A percentile compares a stretch with the other conserved stretches of the same genome.
Conservation (phyloP, 164 flowering plant species). For the Akebia trifoliata region DNA sequence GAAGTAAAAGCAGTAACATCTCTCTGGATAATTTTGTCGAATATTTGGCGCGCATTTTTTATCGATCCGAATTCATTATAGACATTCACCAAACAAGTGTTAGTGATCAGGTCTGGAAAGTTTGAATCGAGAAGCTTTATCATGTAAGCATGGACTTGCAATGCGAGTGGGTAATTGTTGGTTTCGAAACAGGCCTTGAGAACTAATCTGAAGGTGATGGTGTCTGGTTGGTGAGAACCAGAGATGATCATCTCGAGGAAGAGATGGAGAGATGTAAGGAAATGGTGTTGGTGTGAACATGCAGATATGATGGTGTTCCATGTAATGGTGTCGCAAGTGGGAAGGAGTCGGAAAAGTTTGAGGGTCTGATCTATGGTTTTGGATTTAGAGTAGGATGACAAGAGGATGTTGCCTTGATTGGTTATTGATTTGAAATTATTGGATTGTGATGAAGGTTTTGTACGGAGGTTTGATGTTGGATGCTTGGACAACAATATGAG, state of each 20-base stretch:
- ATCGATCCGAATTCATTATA: constrained; percentile 14
- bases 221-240: constrained; percentile 11
- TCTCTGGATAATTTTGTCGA: constrained; percentile 13
- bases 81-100: constrained; percentile 16
- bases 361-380: constrained; percentile 21
- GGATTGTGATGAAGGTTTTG: background rate
- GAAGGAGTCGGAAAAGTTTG: constrained; percentile 17
- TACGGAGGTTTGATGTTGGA: background rate
- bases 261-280: constrained; percentile 19
- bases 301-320: constrained; percentile 23
- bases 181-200: constrained; percentile 15
- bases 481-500: background rate
- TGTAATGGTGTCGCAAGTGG: constrained; percentile 21
- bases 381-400: constrained; percentile 20
- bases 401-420: constrained; percentile 8
- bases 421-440: constrained; percentile 1
- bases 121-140: constrained; percentile 12
- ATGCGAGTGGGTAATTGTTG: constrained; percentile 8
- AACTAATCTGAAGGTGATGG: constrained; percentile 19
- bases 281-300: constrained; percentile 9
- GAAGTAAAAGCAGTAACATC: constrained; percentile 22
- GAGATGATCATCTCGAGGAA: too few relatives aligned
- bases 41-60: constrained; percentile 15
- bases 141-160: constrained; percentile 23
- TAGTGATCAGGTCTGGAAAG: constrained; percentile 16